These are phyloP conservation scores for Daphne laureola DNA, from an alignment of 441 rosid species.

Conservation along the genomic window DNA sequence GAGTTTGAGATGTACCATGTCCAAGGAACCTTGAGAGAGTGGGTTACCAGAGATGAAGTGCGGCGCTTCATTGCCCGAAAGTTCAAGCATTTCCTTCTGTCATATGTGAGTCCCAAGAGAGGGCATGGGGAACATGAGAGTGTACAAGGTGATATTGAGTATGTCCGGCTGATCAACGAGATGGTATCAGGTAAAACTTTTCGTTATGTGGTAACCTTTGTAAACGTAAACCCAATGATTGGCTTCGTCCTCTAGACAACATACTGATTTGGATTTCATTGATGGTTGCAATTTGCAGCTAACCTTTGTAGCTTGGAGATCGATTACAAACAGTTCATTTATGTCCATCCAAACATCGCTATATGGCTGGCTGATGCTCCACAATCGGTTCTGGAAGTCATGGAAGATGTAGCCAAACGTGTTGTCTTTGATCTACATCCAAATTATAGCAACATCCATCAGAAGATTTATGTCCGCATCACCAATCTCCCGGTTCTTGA, in stretches of 20 bases:
- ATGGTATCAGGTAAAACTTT: conserved; percentile 72
- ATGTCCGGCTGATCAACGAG: conserved; percentile 78
- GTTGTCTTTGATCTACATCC: conserved; percentile 87
- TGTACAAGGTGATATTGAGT: conserved; percentile 61
- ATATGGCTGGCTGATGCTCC: conserved; percentile 99
- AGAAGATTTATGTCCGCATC: conserved; percentile 77
- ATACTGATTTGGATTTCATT: not conserved
- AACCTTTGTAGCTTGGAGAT: conserved; percentile 90
- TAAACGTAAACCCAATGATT: not conserved
- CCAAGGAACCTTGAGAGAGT: conserved; percentile 88
- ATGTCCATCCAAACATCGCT: conserved; percentile 89
- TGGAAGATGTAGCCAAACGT: conserved; percentile 81
- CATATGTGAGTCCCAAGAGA: conserved; percentile 66
- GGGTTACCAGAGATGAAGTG: conserved; percentile 98
- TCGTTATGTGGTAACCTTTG: conserved; percentile 1
- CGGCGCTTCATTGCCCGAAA: conserved; percentile 86
- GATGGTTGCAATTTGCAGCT: conserved; percentile 43
- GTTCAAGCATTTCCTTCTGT: conserved; percentile 81
- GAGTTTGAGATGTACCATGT: conserved; percentile 92
- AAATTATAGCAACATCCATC: conserved; percentile 79
- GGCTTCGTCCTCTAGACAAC: not conserved
- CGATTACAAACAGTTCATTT: conserved; percentile 86
- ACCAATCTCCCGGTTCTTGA: conserved; percentile 90
- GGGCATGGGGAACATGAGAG: conserved; percentile 63
- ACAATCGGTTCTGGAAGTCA: conserved; percentile 92